Evolutionary conservation across 176 grass and related monocot genomes (phyloP), one percentile per base, ranked within the genome.

Genomic region (Oryza rufipogon): DNA sequence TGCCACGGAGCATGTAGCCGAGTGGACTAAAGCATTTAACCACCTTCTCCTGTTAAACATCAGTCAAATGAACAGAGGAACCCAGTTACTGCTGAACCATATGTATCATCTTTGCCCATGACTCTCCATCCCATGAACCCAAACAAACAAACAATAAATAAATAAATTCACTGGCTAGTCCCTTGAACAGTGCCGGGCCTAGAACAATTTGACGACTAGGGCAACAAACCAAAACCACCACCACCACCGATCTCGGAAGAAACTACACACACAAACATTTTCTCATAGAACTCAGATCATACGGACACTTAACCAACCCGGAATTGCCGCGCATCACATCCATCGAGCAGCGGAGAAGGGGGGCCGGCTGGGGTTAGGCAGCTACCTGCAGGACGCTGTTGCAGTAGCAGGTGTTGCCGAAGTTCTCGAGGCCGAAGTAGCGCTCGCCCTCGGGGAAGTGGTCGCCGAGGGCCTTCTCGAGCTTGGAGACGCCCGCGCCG

Each of bases 371-470:
- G 17, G 42, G 54, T n/a, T 49, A 49, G 30, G 30, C 30, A 32
- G 3, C 4, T 85, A 97, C 95, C 95, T 98, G 95, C 67, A 98
- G 80, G 63, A 98, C 95, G 87, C 95, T 98, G 85, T 98, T 98
- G 89, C 95, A 98, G 68, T 98, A 95, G 92, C 95, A 98, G 44
- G 95, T 98, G 71, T 98, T 98, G 85, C 95, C 95, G 49, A 95
- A 98, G 86, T 98, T 98, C 83, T 98, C 95, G 46, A 98, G 91
- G 14, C 95, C 95, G 80, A 95, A 98, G 79, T 98, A 98, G 84
- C 91, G 91, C 85, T 95, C 95, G 12, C 95, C 92, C 83, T 98
- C 92, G 9, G 95, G 95, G 80, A 98, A 98, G 73, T 93, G 88
- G 47, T 98, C 95, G 34, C 92, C 95, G 20, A 98, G 91, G 36